A percentile compares a stretch with the other conserved stretches of the same genome.
phyloP scores from a whole-genome alignment of 768 basidiomycete species.

The Hydnum rufescens region DNA sequence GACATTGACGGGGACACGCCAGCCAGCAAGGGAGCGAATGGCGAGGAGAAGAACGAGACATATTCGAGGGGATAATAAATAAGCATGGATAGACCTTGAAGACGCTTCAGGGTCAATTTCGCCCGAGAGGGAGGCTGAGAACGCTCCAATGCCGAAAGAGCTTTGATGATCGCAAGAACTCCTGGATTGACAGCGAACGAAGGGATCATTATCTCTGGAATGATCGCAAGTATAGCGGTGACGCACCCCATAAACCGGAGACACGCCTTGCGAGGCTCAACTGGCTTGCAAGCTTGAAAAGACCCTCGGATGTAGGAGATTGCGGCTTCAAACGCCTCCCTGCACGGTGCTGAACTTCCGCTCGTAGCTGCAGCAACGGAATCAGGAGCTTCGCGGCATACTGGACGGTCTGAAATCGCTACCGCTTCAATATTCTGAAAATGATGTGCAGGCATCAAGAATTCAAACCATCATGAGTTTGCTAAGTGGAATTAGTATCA shows the following conservation, averaged over 20 bases:
- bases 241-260: conserved; percentile 1
- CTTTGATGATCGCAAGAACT: conserved; percentile 7
- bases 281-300: conserved; percentile 37
- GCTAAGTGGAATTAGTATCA: neutral
- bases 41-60: conserved; percentile 11
- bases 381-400: conserved; percentile 50
- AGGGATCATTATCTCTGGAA: neutral
- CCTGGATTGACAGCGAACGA: conserved; percentile 3
- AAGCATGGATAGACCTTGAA: conserved; percentile 16
- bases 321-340: conserved; percentile 28
- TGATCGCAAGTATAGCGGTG: neutral
- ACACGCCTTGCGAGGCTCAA: conserved; percentile 23
- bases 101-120: conserved; percentile 11
- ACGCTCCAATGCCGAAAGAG: conserved; percentile 7
- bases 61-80: conserved; percentile 19
- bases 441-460: neutral
- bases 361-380: conserved; percentile 45
- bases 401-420: conserved; percentile 37
- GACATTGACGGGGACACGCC: neutral
- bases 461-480: conserved; percentile 3
- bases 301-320: conserved; percentile 21
- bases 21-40: neutral
- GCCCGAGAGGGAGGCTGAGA: conserved; percentile 4
- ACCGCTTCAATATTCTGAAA: neutral
- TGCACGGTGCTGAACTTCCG: conserved; percentile 43